These are phyloP conservation scores for Arachnopeziza araneosa DNA, from an alignment of 2,329 filamentous ascomycete genomes.

Conservation along the genomic window DNA sequence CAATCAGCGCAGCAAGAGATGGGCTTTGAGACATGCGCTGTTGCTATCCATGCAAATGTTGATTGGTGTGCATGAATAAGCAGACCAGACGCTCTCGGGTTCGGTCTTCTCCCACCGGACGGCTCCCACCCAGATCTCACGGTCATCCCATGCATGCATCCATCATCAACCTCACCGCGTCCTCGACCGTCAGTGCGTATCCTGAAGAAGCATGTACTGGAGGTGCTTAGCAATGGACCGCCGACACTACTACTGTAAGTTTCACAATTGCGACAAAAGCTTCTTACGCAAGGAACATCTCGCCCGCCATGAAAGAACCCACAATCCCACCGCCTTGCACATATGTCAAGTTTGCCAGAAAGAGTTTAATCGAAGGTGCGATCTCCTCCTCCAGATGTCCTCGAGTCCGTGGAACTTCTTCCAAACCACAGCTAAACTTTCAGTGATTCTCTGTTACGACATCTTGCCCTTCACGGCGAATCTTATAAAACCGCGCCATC, in stretches of 20 bases:
- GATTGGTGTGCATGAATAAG: not conserved
- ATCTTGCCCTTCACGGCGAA: not conserved
- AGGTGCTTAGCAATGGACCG: not conserved
- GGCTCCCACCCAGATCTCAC: not conserved
- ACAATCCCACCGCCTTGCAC: conserved; percentile 13
- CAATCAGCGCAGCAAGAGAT: not conserved
- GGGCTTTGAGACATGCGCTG: not conserved
- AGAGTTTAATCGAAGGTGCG: conserved; percentile 25
- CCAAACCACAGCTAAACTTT: not conserved
- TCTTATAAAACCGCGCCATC: not conserved
- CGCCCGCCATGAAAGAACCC: conserved; percentile 21
- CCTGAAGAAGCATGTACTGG: not conserved
- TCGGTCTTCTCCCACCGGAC: not conserved
- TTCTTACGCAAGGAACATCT: conserved; percentile 27
- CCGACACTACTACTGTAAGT: conserved; percentile 13
- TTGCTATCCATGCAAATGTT: not conserved
- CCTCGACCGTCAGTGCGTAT: not conserved
- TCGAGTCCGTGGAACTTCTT: not conserved
- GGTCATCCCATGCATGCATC: not conserved
- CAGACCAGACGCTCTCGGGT: not conserved
- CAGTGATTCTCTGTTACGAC: not conserved
- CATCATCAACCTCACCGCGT: not conserved
- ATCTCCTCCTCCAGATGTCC: not conserved
- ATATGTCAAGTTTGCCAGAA: conserved; percentile 20
- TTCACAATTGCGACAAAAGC: conserved; percentile 18